Base-by-base conservation (phyloP, 108 stramenopile species). In the Stephanodiscus triporus region DNA sequence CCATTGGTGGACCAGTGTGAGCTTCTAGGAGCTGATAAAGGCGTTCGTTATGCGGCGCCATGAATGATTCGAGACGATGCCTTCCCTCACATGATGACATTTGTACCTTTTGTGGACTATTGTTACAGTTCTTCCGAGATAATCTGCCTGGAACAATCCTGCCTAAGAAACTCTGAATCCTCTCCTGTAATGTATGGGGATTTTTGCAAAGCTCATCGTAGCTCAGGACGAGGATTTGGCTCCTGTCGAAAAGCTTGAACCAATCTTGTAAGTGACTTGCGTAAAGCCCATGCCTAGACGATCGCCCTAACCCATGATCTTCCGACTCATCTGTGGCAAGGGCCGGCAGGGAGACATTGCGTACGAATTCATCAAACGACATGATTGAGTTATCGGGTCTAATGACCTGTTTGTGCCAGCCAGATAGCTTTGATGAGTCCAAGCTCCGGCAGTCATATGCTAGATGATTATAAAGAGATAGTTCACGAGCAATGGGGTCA, bases 401-500 rank as follows among this genome's bases (percentile, higher is more conserved):
- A n/a, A 58, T 60, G 7, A 77, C 38, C 61, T 71, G 68, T 51
- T 61, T 36, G 38, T 59, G 68, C 75, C 76, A 70, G 2, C 5
- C 20, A 50, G 38, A 70, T 48, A 30, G 42, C 29, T 57, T 20
- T 27, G 32, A 51, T 16, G 19, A 50, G 36, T 62, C 37, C 23
- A 58, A 4, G 36, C 42, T 72, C 14, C 14, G 43, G 43, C 43
- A 45, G 16, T 51, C 48, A 27, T 47, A 19, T 43, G 45, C 50
- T 58, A 65, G 61, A 27, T 78, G 62, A 22, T 64, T 72, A 42
- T 65, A 78, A 6, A 29, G 53, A 17, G 67, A 68, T 13, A 72
- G 20, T 36, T 78, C 77, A 10, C 77, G 32, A 14, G 43, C 17
- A 9, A 78, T 17, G 17, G 77, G 77, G 14, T 78, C 77, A 19